Evolutionary conservation across 306 rosid genomes (phyloP).

Genomic region (Oxytropis ochrocephala): DNA sequence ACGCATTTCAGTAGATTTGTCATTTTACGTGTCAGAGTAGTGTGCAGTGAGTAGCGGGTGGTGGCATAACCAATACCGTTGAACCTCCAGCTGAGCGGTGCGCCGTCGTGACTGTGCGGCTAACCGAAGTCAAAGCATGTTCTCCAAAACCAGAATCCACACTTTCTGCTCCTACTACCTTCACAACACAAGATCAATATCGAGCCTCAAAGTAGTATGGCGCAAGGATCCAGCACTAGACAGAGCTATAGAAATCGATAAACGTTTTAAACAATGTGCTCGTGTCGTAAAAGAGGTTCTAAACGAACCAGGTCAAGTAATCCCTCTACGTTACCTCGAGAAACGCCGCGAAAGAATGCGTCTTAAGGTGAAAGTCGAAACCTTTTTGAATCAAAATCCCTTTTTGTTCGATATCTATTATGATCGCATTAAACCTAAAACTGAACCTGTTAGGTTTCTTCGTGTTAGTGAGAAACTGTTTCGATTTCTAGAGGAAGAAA

Average conservation of each 20-base stretch:
- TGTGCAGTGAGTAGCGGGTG: too few species aligned
- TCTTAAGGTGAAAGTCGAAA: slow-evolving; percentile 31
- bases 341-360: slow-evolving; percentile 73
- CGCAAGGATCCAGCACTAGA: slow-evolving; percentile 70
- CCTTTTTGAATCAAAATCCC: slow-evolving; percentile 59
- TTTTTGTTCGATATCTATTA: slow-evolving; percentile 53
- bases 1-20: too few species aligned
- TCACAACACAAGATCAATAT: slow-evolving; percentile 28
- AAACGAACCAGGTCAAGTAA: slow-evolving; percentile 35
- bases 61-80: too few species aligned
- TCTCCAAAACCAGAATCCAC: slow-evolving; percentile 12
- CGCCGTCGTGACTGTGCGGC: neutral
- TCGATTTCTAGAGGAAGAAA: slow-evolving; percentile 49
- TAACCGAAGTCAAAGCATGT: slow-evolving; percentile 34
- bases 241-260: slow-evolving; percentile 65
- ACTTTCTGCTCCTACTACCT: slow-evolving; percentile 21
- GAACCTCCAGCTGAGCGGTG: too few species aligned
- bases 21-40: too few species aligned
- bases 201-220: slow-evolving; percentile 81
- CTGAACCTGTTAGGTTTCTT: slow-evolving; percentile 48
- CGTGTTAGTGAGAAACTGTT: slow-evolving; percentile 42
- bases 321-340: slow-evolving; percentile 35
- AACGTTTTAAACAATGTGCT: slow-evolving; percentile 35
- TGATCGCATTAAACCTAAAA: slow-evolving; percentile 70
- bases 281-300: slow-evolving; percentile 30